These are phyloP conservation scores for Naganishia randhawae DNA, from an alignment of 768 basidiomycete genomes.

Conservation along the genomic window DNA sequence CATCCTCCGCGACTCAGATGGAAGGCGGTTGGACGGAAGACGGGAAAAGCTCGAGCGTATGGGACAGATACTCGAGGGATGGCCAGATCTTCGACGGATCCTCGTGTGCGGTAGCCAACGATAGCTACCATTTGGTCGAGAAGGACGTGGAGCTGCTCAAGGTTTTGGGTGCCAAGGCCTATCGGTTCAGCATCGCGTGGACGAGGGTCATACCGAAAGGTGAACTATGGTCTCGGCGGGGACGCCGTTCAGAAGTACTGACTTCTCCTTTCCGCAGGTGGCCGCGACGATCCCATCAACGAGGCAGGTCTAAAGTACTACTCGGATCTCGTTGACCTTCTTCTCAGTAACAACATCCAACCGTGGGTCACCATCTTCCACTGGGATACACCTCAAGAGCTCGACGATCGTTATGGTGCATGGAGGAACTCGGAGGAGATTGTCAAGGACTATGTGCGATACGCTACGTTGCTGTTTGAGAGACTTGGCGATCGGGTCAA, in stretches of 20 bases:
- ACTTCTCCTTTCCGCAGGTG: too few species aligned
- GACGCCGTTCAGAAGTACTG: too few species aligned
- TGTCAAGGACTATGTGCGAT: conserved; percentile 35
- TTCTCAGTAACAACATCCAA: conserved; percentile 34
- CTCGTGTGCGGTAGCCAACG: conserved; percentile 4
- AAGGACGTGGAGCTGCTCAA: conserved; percentile 54
- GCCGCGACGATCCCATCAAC: conserved; percentile 69
- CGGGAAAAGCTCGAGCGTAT: neutral
- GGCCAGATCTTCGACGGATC: conserved; percentile 11
- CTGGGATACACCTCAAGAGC: conserved; percentile 39
- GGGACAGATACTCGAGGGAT: conserved; percentile 9
- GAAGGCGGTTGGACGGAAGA: conserved; percentile 53
- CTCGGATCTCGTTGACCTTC: conserved; percentile 35
- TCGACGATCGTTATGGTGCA: conserved; percentile 34
- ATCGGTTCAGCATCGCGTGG: conserved; percentile 74
- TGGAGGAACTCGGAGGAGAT: conserved; percentile 20
- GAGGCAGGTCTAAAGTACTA: conserved; percentile 49
- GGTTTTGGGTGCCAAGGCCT: conserved; percentile 64
- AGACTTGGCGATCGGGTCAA: conserved; percentile 42
- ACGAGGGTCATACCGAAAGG: conserved; percentile 71
- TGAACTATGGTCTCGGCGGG: too few species aligned
- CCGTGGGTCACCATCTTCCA: conserved; percentile 41
- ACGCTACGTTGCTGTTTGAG: conserved; percentile 35
- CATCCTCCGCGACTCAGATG: conserved; percentile 67
- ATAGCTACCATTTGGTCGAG: too few species aligned